Base-by-base conservation (phyloP, 2,329 filamentous ascomycete species). In the Ramularia endophylla region DNA sequence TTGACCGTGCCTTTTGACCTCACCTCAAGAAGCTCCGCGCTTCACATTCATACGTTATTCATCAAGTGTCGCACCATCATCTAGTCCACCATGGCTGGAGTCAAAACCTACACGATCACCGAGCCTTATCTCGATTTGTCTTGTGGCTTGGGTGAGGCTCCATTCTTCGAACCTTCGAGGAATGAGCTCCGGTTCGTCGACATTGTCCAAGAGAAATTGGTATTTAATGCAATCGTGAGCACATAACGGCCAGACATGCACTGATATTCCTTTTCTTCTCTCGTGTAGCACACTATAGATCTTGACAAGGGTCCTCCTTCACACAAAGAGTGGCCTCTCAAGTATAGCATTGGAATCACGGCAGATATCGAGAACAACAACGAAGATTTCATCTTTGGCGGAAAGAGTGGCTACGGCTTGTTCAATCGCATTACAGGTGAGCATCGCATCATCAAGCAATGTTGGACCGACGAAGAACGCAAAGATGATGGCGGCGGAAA, bases 341-440 rank as follows among this genome's bases (percentile, higher is more conserved):
- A 71, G 34, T 68, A 69, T 48, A 70, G 73, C 19, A 70, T 81
- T 48, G 74, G 75, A 31, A 65, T 59, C 40, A 95, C 89, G 29
- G 84, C 83, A 40, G 83, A 95, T 63, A 86, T 95, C 41, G 73
- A 78, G 46, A 72, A 73, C 51, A 75, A 79, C 50, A 78, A 83
- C 46, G 68, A 84, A 36, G 78, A 81, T 58, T 82, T 95, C 61
- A 69, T 87, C 42, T 76, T 90, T 53, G 88, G 81, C 32, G 79
- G 85, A 60, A 94, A 95, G 69, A 76, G 82, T 61, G 88, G 88
- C 45, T 78, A 86, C 54, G 88, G 86, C n/a, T 71, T 86, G 38
- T 73, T 90, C 52, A 78, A 94, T 60, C 78, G 82, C 43, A 57
- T 66, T 41, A 77, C 74, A 1, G 72, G 73, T 46, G 65, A 72